Conservation (phyloP, 495 filamentous ascomycete species). For the Penicillium verhagenii region DNA sequence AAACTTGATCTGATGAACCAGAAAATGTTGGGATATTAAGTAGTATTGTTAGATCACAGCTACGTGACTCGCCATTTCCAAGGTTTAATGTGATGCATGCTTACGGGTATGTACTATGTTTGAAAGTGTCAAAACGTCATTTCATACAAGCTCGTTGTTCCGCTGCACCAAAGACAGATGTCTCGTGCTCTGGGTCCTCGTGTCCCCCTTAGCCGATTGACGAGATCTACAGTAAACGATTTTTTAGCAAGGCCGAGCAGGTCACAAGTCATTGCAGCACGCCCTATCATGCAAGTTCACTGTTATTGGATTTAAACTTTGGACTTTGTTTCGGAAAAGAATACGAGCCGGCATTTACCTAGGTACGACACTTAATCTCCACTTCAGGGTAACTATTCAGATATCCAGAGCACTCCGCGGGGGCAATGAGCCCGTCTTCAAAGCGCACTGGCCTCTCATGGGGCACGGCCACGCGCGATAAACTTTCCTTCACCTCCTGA, state of each 20-base stretch:
- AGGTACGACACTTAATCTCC: slow-evolving; percentile 61
- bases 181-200: slow-evolving; percentile 26
- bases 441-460: slow-evolving; percentile 70
- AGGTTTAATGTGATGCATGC: neutral
- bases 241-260: slow-evolving; percentile 82
- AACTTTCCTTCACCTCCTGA: slow-evolving; percentile 71
- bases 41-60: neutral
- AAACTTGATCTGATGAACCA: neutral
- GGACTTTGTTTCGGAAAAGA: neutral
- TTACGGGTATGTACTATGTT: neutral
- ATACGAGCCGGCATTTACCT: slow-evolving; percentile 59
- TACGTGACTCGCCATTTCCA: neutral
- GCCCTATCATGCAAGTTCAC: slow-evolving; percentile 94
- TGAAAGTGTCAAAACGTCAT: neutral
- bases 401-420: too few species aligned
- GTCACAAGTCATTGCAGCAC: slow-evolving; percentile 86
- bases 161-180: slow-evolving; percentile 27
- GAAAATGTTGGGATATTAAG: neutral
- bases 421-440: slow-evolving; percentile 94
- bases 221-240: slow-evolving; percentile 75
- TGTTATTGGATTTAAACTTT: slow-evolving; percentile 57
- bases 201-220: slow-evolving; percentile 23
- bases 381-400: slow-evolving; percentile 20
- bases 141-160: neutral
- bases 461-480: slow-evolving; percentile 68